Evolutionary conservation across 2,329 filamentous ascomycete genomes (phyloP).

Genomic region (Epichloe hybrida): DNA sequence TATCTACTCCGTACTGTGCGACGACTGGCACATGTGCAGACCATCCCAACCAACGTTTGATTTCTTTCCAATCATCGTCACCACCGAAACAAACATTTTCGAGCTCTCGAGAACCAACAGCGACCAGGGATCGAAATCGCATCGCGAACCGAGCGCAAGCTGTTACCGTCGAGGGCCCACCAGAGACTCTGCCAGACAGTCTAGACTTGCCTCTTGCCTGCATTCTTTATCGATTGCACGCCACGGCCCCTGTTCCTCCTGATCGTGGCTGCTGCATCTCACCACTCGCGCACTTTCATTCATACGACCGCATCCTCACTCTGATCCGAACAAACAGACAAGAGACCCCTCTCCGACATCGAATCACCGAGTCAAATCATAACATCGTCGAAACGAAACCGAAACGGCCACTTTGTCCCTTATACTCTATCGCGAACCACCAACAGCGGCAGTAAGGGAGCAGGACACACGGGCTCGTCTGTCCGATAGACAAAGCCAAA

Average conservation of each 20-base stretch:
- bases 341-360: background rate
- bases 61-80: background rate
- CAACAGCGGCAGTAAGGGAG: background rate
- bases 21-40: background rate
- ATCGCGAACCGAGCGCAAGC: background rate
- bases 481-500: background rate
- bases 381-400: background rate
- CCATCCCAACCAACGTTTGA: background rate
- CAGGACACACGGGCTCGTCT: background rate
- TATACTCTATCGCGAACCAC: background rate
- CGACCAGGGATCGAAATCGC: background rate
- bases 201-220: background rate
- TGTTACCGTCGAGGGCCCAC: too few species aligned
- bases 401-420: background rate
- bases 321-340: background rate
- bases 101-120: background rate
- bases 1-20: too few species aligned
- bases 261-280: background rate
- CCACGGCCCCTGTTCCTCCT: background rate
- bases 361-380: background rate
- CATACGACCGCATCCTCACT: background rate
- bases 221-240: background rate
- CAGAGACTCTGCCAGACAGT: too few species aligned
- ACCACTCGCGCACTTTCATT: background rate
- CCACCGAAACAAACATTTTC: background rate